Evolutionary conservation across 305 asterid genomes (phyloP).

Genomic region (Fraxinus floribunda): DNA sequence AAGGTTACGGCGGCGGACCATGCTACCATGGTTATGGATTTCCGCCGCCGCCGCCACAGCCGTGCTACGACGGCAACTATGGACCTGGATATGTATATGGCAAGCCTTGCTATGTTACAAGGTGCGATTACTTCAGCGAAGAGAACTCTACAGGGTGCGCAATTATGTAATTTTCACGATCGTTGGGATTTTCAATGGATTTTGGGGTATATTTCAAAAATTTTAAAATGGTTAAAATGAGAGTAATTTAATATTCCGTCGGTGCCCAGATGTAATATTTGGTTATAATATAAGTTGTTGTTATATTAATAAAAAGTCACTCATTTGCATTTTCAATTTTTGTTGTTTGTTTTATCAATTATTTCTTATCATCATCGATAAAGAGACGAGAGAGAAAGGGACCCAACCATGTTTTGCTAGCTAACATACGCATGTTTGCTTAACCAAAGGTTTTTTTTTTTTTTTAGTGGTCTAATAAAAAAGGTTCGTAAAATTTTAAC

Average conservation of each 20-base stretch:
- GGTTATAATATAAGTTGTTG: background rate
- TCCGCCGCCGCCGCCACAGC: slow-evolving; percentile 45
- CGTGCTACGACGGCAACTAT: slow-evolving; percentile 33
- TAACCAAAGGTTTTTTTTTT: no score
- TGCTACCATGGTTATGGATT: slow-evolving; percentile 52
- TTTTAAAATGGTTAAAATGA: background rate
- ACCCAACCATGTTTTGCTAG: no score
- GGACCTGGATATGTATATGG: slow-evolving; percentile 29
- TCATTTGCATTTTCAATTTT: background rate
- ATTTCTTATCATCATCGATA: background rate
- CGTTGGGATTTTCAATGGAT: background rate
- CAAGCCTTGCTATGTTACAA: slow-evolving; percentile 31
- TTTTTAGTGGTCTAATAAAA: no score
- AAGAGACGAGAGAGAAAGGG: background rate
- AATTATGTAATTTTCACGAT: slow-evolving; percentile 32
- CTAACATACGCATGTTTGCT: no score
- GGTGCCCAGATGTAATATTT: background rate
- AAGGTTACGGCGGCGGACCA: slow-evolving; percentile 52
- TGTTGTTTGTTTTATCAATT: no score
- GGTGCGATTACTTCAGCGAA: slow-evolving; percentile 47
- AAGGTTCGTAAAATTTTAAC: no score
- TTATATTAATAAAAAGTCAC: background rate
- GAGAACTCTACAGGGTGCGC: slow-evolving; percentile 51
- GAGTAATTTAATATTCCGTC: background rate
- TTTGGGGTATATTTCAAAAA: background rate